A percentile compares a stretch with the other conserved stretches of the same genome.
phyloP scores from a whole-genome alignment of 805 yeast genomes.

The Candida dajiaensis region DNA sequence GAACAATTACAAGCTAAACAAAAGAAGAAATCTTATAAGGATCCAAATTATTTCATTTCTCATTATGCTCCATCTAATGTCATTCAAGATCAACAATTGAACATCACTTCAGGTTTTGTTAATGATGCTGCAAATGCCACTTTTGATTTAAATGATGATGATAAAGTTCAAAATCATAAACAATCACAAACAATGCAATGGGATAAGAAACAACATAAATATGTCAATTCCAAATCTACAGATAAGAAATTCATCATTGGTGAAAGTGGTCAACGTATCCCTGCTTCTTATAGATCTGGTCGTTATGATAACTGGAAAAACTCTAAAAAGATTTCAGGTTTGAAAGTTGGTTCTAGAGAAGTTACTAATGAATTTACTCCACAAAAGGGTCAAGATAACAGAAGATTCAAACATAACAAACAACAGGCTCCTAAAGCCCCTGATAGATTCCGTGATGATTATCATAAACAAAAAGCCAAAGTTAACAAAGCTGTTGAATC shows the following conservation, averaged over 20 bases:
- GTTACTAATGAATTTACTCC: constrained; percentile 25
- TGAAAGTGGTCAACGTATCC: constrained; percentile 88
- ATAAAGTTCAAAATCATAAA: constrained; percentile 57
- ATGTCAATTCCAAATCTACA: constrained; percentile 70
- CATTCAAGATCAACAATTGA: constrained; percentile 77
- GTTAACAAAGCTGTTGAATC: constrained; percentile 73
- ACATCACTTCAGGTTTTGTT: constrained; percentile 55
- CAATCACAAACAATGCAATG: constrained; percentile 72
- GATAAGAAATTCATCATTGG: constrained; percentile 88
- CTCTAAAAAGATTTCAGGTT: constrained; percentile 50
- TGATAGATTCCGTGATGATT: constrained; percentile 88
- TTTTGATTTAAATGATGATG: constrained; percentile 80
- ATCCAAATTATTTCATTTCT: constrained; percentile 74
- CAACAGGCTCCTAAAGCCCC: constrained; percentile 81
- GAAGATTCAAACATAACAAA: constrained; percentile 67
- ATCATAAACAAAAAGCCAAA: constrained; percentile 71
- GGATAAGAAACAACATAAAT: constrained; percentile 92
- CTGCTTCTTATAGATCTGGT: constrained; percentile 89
- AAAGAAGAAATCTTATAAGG: constrained; percentile 52
- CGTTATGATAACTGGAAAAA: constrained; percentile 89
- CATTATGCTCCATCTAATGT: constrained; percentile 82
- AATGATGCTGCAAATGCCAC: constrained; percentile 82
- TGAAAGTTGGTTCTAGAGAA: constrained; percentile 52
- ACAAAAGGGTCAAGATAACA: constrained; percentile 29
- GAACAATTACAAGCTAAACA: constrained; percentile 16